A percentile compares a stretch with the other conserved stretches of the same genome.
These are phyloP conservation scores for Pseudoscleropodium purum DNA, from an alignment of 225 moss, liverwort and hornwort species.

Conservation along the genomic window DNA sequence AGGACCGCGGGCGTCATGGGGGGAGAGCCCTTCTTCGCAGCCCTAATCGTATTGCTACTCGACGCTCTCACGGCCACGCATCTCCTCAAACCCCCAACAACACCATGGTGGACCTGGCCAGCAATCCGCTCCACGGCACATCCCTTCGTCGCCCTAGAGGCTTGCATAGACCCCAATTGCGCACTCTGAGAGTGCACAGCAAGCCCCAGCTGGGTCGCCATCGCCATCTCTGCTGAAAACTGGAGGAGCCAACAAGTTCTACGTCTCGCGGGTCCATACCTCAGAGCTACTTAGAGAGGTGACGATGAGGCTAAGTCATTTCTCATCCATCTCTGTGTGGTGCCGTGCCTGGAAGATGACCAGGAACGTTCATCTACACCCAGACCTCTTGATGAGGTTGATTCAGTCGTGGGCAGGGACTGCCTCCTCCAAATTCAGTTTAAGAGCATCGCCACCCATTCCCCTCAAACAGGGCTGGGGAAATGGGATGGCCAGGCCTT, in stretches of 20 bases:
- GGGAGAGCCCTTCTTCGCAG: slow-evolving; percentile 72
- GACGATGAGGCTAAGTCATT: no score
- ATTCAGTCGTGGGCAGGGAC: no score
- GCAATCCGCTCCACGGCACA: background rate
- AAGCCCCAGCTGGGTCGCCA: slow-evolving; percentile 5
- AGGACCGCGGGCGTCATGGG: slow-evolving; percentile 71
- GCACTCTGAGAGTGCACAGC: background rate
- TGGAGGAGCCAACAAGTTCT: background rate
- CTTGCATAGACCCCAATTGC: background rate
- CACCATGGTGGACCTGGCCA: background rate
- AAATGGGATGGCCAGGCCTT: no score
- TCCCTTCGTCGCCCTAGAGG: background rate
- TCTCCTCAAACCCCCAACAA: background rate
- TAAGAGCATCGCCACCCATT: no score
- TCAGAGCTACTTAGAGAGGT: no score
- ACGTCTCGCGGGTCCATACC: background rate
- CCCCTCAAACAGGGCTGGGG: no score
- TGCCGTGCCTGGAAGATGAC: no score
- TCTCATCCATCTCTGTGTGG: no score
- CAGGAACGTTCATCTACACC: no score
- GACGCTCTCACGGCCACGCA: slow-evolving; percentile 1
- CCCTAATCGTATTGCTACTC: slow-evolving; percentile 16
- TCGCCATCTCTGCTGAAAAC: background rate
- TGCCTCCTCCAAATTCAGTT: no score
- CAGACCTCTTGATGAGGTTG: no score